Evolutionary conservation across 2,329 filamentous ascomycete genomes (phyloP).

Genomic region (Dactylellina sp.): DNA sequence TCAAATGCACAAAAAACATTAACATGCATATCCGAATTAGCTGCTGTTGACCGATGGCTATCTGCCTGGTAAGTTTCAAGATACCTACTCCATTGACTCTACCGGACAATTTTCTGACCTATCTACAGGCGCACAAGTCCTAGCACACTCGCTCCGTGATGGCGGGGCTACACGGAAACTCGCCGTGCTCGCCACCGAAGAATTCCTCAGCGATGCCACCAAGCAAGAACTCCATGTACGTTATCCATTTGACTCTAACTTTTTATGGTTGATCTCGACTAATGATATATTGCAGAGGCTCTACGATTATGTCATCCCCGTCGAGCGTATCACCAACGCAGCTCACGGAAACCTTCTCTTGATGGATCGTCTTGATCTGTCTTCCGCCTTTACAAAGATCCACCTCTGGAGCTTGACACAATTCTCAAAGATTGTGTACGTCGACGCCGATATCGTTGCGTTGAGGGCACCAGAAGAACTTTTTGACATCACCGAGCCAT

Average conservation of each 20-base stretch:
- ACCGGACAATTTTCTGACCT: constrained; percentile 56
- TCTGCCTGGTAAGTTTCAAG: constrained; percentile 80
- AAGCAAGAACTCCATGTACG: constrained; percentile 82
- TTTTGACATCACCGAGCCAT: constrained; percentile 74
- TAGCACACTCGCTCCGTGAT: constrained; percentile 94
- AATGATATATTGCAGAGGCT: constrained; percentile 74
- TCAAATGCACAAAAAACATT: too few relatives aligned
- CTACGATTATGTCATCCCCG: constrained; percentile 89
- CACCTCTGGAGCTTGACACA: constrained; percentile 90
- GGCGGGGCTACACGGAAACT: constrained; percentile 86
- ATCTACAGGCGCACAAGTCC: constrained; percentile 81
- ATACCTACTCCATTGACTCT: too few relatives aligned
- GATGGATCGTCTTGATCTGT: constrained; percentile 90
- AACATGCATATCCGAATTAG: constrained; percentile 71
- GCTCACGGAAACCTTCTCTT: constrained; percentile 84
- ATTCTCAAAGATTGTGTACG: constrained; percentile 91
- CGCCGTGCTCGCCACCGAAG: constrained; percentile 83
- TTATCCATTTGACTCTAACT: too few relatives aligned
- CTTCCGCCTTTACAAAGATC: constrained; percentile 96
- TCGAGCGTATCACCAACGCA: constrained; percentile 80
- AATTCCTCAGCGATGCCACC: constrained; percentile 79
- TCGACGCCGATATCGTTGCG: constrained; percentile 94
- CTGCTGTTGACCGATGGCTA: constrained; percentile 93
- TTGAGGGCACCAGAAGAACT: constrained; percentile 92
- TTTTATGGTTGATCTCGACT: neutral